Evolutionary conservation across 2,329 filamentous ascomycete genomes (phyloP).

Genomic region (Exophiala aquamarina): DNA sequence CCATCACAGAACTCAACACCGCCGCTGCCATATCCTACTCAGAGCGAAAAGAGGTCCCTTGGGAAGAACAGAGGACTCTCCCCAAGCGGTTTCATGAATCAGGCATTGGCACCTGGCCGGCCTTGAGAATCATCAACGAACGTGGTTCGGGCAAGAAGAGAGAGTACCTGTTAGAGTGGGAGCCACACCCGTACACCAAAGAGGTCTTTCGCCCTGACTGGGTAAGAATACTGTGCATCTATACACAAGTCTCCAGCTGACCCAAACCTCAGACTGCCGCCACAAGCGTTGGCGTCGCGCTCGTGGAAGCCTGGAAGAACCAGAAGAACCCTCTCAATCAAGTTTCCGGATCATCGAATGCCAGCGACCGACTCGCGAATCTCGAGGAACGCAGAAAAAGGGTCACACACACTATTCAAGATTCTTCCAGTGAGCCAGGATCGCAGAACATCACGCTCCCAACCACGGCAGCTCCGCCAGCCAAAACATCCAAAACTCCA

Average conservation of each 20-base stretch:
- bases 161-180: conserved; percentile 26
- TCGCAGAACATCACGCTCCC: not conserved
- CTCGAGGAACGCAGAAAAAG: conserved; percentile 3
- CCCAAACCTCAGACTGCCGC: not conserved
- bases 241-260: not conserved
- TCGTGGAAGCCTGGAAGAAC: conserved; percentile 6
- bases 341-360: not conserved
- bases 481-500: not conserved
- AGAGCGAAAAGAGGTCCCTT: conserved; percentile 8
- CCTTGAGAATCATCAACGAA: conserved; percentile 35
- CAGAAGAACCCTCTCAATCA: conserved; percentile 1
- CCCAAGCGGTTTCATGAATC: conserved; percentile 6
- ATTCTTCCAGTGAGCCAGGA: conserved; percentile 16
- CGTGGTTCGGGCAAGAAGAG: conserved; percentile 27
- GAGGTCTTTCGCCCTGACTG: conserved; percentile 26
- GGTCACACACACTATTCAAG: conserved; percentile 4
- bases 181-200: conserved; percentile 17
- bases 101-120: conserved; percentile 20
- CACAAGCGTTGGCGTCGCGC: conserved; percentile 1
- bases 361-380: conserved; percentile 5
- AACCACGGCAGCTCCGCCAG: not conserved
- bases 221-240: conserved; percentile 12
- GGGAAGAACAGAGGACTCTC: conserved; percentile 21
- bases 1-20: not conserved
- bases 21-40: conserved; percentile 2